Evolutionary conservation across 306 rosid species (phyloP), one percentile per base, ranked within the genome.

Genomic region (Trifolium dubium): DNA sequence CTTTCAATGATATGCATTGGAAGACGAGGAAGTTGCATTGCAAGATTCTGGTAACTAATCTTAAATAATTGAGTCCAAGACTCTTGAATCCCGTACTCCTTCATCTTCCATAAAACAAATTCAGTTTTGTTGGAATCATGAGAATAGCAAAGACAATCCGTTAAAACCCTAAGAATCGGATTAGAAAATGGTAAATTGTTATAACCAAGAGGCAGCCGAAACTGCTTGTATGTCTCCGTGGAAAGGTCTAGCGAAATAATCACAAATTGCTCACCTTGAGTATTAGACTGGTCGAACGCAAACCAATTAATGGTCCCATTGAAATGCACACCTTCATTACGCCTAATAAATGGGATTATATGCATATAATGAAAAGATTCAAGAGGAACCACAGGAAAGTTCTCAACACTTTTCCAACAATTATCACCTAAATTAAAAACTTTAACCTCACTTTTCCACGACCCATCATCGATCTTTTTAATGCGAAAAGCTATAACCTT

Each of bases 101-200:
- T 61, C 67, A 61, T 61, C 11, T 32, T 12, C 67, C 67, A 61
- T 14, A 61, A 6, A 32, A 61, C 6, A 32, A 61, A 61, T 30
- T 61, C 44, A 10, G 67, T 61, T 32, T 3, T 10, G 28, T 61
- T 32, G 6, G 4, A 32, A 35, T 32, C 44, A 61, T 34, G 28
- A 6, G 44, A 32, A 61, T 32, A 61, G 15, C 67, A 61, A 6
- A 61, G 43, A 12, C 23, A 34, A 11, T 32, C 44, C 66, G 32
- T 13, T 6, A 61, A 3, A 61, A 61, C 44, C 66, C 23, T 37
- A n/a, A 61, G 12, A 61, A 3, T 10, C 3, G 44, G 67, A 8
- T 13, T 3, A 14, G 3, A 37, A 61, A 6, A 1, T 2, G 67
- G 44, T 11, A 32, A n/a, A n/a, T n/a, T n/a, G n/a, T 61, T 2